Base-by-base conservation (phyloP, 2,329 filamentous ascomycete species). In the Cylindrodendrum hubeiense region DNA sequence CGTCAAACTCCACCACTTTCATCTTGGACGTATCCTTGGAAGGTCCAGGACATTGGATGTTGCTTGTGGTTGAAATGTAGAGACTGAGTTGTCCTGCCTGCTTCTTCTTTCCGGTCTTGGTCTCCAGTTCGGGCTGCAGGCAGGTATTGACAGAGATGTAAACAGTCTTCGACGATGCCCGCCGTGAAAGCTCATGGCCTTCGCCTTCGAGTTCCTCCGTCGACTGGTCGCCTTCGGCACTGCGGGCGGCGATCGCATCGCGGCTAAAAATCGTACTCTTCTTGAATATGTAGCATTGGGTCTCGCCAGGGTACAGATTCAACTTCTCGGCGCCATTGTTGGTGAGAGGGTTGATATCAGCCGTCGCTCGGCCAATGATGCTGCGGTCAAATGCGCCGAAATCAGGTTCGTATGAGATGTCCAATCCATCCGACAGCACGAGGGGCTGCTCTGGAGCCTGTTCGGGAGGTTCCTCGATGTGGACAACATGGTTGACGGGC, bases 101-200 rank as follows among this genome's bases (percentile, higher is more conserved):
- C 22, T 60, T 49, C 21, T 46, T 44, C 9, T 65, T 60, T 17
- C 63, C 53, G 30, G 67, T 63, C 46, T 68, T 68, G 9, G 65
- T 39, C 15, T 39, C 37, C 43, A 68, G 54, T 5, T 85, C 83
- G 13, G 95, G 96, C 73, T 97, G 94, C 26, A 88, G 79, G 79
- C 96, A 99, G 1, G 93, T 95, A 70, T 94, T 98, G 46, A 94
- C 89, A 2, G 94, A 94, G 58, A 99, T 86, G 78, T 92, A 98
- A 3, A 98, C 83, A 2, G 81, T 87, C 44, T 79, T 74, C 10
- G 63, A 34, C 9, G 70, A 28, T 21, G 83, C 17, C 79, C 78
- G 24, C 79, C 67, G 55, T 74, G 67, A 46, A 6, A 60, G 61
- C n/a, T 70, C 56, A 51, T 63, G 59, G 7, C 50, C 34, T 6